Evolutionary conservation across 148 eudicot species (phyloP), one percentile per base, ranked within the genome.

Genomic region (Rhododendron griersonianum): DNA sequence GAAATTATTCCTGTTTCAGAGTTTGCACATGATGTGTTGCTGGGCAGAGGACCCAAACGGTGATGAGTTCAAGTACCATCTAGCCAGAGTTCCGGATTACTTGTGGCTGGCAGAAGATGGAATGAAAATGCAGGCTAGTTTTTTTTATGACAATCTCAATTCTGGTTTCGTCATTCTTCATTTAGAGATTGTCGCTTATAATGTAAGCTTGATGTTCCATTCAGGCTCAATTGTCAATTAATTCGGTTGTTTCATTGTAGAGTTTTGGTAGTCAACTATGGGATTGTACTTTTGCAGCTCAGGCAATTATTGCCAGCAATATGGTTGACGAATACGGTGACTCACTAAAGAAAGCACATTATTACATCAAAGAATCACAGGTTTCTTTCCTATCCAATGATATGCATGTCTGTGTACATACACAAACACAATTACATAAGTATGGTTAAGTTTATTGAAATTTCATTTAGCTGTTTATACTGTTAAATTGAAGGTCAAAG

Each of bases 21-120:
- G 91, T 86, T 85, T 92, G 78, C 90, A 90, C 84, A 92, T 92
- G 92, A 92, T 92, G 93, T 90, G 91, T 78, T 92, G 90, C 86
- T 92, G 91, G 90, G 94, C 91, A 3, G 87, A 90, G 50, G 87
- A 89, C 65, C 92, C 92, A 48, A 88, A 90, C 18, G 80, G 92
- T 2, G 89, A 87, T 8, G 93, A 90, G 75, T 92, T 87, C 84
- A 92, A 92, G 86, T 83, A 89, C 78, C 93, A 92, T 77, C 84
- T 89, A 15, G 91, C 94, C 6, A 81, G 94, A 78, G 89, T 92
- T 13, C 89, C 92, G 44, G 92, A 91, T 83, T 91, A 87, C 69
- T 74, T 89, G 55, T 91, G 92, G 92, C 80, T 91, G 9, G 91
- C 92, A 7, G 91, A 91, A 83, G 92, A 91, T 84, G 92, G 92